Conservation (phyloP, 2,329 filamentous ascomycete genomes). For the Fusarium praegraminearum region DNA sequence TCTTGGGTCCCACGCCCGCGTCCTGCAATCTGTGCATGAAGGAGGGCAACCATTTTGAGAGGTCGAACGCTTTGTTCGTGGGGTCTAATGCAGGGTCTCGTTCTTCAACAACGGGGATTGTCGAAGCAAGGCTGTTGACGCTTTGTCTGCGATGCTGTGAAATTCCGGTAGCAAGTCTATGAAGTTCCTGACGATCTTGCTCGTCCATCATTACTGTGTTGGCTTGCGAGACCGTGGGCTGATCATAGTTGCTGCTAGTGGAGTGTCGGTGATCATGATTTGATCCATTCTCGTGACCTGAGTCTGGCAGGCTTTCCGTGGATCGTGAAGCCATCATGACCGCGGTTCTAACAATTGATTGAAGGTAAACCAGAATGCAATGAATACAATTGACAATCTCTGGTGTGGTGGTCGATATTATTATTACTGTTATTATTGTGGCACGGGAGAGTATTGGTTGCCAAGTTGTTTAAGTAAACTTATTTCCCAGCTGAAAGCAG, state of each 20-base stretch:
- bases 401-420: neutral
- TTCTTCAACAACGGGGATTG: neutral
- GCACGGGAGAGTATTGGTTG: neutral
- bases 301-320: conserved; percentile 3
- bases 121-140: neutral
- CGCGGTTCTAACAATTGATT: neutral
- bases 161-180: conserved; percentile 27
- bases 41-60: conserved; percentile 27
- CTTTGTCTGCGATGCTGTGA: conserved; percentile 18
- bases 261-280: neutral
- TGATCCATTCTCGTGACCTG: neutral
- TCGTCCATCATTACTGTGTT: conserved; percentile 25
- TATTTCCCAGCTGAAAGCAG: neutral
- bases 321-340: conserved; percentile 14
- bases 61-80: conserved; percentile 20
- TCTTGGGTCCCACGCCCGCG: conserved; percentile 8
- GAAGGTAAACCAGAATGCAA: neutral
- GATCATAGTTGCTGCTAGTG: neutral
- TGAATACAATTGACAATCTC: neutral
- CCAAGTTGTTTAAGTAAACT: neutral
- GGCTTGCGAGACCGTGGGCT: neutral
- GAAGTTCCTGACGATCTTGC: conserved; percentile 17
- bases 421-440: neutral
- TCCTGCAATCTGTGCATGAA: conserved; percentile 16
- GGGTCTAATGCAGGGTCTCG: conserved; percentile 14